These are phyloP conservation scores for Meira nashicola DNA, from an alignment of 1,284 basidiomycete genomes.

Conservation along the genomic window DNA sequence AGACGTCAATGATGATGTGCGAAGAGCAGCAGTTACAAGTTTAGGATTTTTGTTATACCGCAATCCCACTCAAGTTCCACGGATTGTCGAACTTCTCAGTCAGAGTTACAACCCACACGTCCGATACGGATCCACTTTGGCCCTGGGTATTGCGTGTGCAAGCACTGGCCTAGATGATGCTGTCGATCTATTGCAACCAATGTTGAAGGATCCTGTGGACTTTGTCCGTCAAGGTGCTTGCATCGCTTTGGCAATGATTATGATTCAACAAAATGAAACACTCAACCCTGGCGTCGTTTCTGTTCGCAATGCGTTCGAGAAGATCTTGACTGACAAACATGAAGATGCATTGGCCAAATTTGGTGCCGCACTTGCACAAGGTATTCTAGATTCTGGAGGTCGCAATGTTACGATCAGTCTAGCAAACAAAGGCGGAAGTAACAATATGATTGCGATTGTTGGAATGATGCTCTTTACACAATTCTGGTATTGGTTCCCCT, in stretches of 20 bases:
- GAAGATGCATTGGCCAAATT: constrained; percentile 54
- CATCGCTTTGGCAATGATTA: constrained; percentile 49
- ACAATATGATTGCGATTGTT: constrained; percentile 52
- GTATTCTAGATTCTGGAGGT: constrained; percentile 50
- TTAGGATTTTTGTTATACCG: constrained; percentile 52
- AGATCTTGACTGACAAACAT: constrained; percentile 51
- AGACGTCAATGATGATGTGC: constrained; percentile 52
- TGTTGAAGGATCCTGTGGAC: constrained; percentile 52
- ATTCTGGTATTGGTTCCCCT: constrained; percentile 54
- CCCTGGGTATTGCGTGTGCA: constrained; percentile 51
- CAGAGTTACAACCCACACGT: constrained; percentile 53
- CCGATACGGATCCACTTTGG: constrained; percentile 51
- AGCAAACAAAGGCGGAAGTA: constrained; percentile 44
- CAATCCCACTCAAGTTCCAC: constrained; percentile 51
- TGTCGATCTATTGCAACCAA: constrained; percentile 49
- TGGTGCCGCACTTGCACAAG: constrained; percentile 49
- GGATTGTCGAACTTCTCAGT: constrained; percentile 51
- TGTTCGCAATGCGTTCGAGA: constrained; percentile 46
- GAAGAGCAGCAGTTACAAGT: constrained; percentile 49
- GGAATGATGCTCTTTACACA: constrained; percentile 53
- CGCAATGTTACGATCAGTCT: constrained; percentile 52
- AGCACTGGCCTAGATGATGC: constrained; percentile 51
- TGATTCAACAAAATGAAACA: constrained; percentile 50
- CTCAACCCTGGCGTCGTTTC: constrained; percentile 48
- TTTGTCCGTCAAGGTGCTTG: constrained; percentile 52